Conservation (phyloP, 208 protist genomes). For the Trypanosoma conorhini region DNA sequence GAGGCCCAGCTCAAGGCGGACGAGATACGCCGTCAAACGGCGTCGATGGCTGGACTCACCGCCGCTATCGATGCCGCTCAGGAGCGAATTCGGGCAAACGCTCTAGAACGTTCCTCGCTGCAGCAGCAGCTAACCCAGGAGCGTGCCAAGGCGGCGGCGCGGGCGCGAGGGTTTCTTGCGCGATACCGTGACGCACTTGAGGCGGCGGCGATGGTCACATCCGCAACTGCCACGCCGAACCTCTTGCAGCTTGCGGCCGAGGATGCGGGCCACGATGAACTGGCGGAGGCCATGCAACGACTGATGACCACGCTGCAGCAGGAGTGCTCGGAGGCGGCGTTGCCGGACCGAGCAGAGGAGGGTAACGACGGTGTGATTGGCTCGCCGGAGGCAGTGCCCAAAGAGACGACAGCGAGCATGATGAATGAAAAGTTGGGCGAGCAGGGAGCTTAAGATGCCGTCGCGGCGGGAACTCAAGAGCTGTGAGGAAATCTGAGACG, state of each 20-base stretch:
- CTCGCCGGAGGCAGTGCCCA: background rate
- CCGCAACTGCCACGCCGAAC: slow-evolving; percentile 1
- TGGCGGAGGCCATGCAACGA: slow-evolving; percentile 2
- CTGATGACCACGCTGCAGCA: slow-evolving; percentile 19
- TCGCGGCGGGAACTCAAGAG: background rate
- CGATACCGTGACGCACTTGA: slow-evolving; percentile 10
- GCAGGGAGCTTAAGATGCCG: background rate
- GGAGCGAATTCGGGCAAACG: slow-evolving; percentile 4
- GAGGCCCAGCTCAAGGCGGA: slow-evolving; percentile 38
- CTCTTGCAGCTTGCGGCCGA: slow-evolving; percentile 12
- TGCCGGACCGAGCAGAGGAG: background rate
- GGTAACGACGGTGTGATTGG: background rate
- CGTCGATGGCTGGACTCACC: background rate
- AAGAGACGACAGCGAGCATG: background rate
- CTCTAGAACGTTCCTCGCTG: background rate
- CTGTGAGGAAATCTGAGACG: background rate
- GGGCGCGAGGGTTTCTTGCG: slow-evolving; percentile 7
- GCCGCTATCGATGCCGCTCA: background rate
- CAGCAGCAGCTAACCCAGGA: slow-evolving; percentile 1
- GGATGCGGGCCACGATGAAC: background rate
- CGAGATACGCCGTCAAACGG: slow-evolving; percentile 12
- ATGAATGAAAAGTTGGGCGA: background rate
- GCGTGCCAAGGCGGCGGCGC: background rate
- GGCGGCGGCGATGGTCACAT: background rate
- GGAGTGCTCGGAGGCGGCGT: slow-evolving; percentile 4